Conservation (phyloP, 2,329 filamentous ascomycete genomes). For the Pseudopyricularia cyperi region DNA sequence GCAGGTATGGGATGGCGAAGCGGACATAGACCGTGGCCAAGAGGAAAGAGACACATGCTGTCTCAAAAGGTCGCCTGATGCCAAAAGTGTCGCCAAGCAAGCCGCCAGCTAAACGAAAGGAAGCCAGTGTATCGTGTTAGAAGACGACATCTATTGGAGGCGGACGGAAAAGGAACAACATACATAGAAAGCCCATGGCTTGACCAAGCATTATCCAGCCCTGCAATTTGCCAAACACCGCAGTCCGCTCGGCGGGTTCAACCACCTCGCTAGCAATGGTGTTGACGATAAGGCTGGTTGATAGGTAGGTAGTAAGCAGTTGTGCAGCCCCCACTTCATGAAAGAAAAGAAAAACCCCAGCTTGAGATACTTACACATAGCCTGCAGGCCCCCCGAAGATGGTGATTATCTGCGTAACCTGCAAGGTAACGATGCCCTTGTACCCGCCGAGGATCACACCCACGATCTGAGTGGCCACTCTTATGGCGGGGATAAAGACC, state of each 20-base stretch:
- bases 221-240: conserved; percentile 51
- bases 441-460: conserved; percentile 49
- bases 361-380: conserved; percentile 35
- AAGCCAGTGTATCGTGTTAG: not conserved
- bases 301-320: not conserved
- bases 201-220: conserved; percentile 56
- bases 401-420: conserved; percentile 54
- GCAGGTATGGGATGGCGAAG: conserved; percentile 34
- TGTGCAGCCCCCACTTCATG: too few species aligned
- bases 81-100: conserved; percentile 49
- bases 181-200: conserved; percentile 47
- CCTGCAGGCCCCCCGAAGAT: conserved; percentile 56
- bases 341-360: not conserved
- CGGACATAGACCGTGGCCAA: conserved; percentile 27
- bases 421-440: conserved; percentile 53
- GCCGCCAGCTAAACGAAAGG: conserved; percentile 36
- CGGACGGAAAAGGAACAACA: not conserved
- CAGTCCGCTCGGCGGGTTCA: conserved; percentile 44
- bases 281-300: conserved; percentile 45
- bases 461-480: conserved; percentile 50
- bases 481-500: conserved; percentile 49
- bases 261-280: conserved; percentile 55
- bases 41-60: conserved; percentile 45
- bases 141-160: not conserved
- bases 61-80: conserved; percentile 51